These are phyloP conservation scores for Ogataea haglerorum DNA, from an alignment of 805 yeast species.

Conservation along the genomic window DNA sequence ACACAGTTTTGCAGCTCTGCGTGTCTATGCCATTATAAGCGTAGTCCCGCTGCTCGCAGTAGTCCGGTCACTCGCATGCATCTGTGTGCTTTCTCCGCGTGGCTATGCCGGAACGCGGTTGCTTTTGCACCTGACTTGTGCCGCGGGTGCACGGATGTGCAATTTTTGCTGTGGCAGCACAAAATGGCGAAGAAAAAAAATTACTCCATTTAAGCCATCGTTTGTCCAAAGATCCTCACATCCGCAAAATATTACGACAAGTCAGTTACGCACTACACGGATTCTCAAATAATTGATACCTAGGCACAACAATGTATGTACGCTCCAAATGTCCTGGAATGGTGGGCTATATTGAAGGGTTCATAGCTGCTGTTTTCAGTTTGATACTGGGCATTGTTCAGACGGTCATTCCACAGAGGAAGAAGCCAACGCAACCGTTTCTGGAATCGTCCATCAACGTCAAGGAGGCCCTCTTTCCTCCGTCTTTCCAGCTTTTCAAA, in stretches of 20 bases:
- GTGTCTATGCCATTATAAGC: no score
- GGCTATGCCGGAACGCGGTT: no score
- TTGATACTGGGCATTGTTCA: background rate
- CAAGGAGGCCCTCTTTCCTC: constrained; percentile 14
- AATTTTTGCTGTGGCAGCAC: constrained; percentile 3
- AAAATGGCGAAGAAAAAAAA: background rate
- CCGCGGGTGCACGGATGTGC: constrained; percentile 7
- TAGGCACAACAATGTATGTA: background rate
- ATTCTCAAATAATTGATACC: background rate
- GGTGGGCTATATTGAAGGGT: constrained; percentile 1
- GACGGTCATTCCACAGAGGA: background rate
- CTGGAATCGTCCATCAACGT: background rate
- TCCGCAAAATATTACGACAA: no score
- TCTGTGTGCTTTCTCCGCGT: no score
- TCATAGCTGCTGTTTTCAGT: background rate
- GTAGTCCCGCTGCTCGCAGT: no score
- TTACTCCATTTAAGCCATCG: background rate
- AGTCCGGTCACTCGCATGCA: no score
- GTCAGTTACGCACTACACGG: background rate
- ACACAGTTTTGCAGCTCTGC: no score
- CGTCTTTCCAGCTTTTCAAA: constrained; percentile 10
- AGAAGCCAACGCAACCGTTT: background rate
- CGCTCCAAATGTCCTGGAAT: background rate
- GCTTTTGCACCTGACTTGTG: no score
- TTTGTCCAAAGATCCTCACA: background rate